These are phyloP conservation scores for Pinus taeda DNA, from an alignment of 75 land plant genomes.

Conservation along the genomic window DNA sequence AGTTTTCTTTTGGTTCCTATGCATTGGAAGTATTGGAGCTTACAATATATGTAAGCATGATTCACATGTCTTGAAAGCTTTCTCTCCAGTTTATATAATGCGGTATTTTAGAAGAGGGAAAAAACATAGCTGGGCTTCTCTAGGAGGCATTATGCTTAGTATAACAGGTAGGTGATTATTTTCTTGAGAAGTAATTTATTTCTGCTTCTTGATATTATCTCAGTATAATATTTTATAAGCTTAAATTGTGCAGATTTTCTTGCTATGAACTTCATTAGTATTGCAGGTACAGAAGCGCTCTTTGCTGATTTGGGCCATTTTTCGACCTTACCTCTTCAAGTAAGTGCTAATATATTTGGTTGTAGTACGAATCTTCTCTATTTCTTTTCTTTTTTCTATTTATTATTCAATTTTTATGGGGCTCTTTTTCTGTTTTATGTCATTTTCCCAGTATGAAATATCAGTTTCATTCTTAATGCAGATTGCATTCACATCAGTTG, in stretches of 20 bases:
- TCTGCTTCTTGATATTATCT: neutral
- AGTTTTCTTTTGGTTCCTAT: conserved; percentile 77
- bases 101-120: conserved; percentile 53
- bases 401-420: neutral
- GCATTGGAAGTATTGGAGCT: conserved; percentile 74
- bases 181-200: neutral
- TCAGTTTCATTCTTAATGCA: conserved; percentile 14
- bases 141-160: conserved; percentile 91
- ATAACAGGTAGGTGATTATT: conserved; percentile 48
- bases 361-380: neutral
- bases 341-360: conserved; percentile 1
- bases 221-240: neutral
- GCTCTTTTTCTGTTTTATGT: neutral
- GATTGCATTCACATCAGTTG: conserved; percentile 17
- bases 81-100: conserved; percentile 61
- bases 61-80: conserved; percentile 54
- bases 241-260: neutral
- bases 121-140: conserved; percentile 66
- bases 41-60: conserved; percentile 70
- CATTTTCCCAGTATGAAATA: neutral
- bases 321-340: neutral
- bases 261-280: conserved; percentile 10
- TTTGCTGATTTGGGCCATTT: conserved; percentile 23
- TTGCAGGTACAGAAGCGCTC: conserved; percentile 19
- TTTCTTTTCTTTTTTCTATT: neutral